Evolutionary conservation across 2,329 filamentous ascomycete species (phyloP).

Genomic region (Helicocarpus griseus): DNA sequence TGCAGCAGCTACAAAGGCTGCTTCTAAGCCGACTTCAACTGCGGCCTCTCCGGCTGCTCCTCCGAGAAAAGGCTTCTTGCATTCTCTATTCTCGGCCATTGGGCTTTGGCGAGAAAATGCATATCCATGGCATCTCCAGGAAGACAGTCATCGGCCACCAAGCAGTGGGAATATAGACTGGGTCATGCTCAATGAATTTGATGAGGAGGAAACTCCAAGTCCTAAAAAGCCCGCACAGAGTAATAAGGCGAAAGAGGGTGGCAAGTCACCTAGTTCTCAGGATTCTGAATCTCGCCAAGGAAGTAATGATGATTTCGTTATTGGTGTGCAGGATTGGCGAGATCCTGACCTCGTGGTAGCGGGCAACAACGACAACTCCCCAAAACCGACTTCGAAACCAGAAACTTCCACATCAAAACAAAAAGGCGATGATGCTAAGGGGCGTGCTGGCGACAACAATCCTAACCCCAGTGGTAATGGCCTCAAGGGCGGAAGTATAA

Average conservation of each 20-base stretch:
- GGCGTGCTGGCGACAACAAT: conserved; percentile 22
- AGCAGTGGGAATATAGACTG: conserved; percentile 66
- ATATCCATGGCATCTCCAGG: conserved; percentile 18
- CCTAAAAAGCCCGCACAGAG: conserved; percentile 16
- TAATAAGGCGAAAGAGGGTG: conserved; percentile 17
- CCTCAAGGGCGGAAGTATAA: conserved; percentile 57
- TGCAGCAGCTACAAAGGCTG: conserved; percentile 20
- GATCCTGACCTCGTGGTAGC: conserved; percentile 61
- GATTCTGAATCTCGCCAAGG: conserved; percentile 14
- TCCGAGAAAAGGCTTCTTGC: conserved; percentile 21
- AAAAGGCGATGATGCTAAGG: conserved; percentile 16
- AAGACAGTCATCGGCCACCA: conserved; percentile 55
- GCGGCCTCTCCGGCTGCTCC: conserved; percentile 12
- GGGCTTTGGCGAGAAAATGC: conserved; percentile 28
- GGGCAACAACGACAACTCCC: conserved; percentile 15
- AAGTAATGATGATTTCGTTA: conserved; percentile 54
- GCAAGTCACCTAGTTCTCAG: conserved; percentile 4
- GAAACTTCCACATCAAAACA: conserved; percentile 21
- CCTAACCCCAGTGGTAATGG: conserved; percentile 23
- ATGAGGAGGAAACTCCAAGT: conserved; percentile 36
- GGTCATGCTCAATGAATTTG: conserved; percentile 59
- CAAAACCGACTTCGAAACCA: conserved; percentile 17
- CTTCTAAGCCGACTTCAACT: conserved; percentile 22
- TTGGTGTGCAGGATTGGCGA: conserved; percentile 80
- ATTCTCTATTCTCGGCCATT: conserved; percentile 35